phyloP scores from a whole-genome alignment of 345 rosid species.

The Populus nigra region DNA sequence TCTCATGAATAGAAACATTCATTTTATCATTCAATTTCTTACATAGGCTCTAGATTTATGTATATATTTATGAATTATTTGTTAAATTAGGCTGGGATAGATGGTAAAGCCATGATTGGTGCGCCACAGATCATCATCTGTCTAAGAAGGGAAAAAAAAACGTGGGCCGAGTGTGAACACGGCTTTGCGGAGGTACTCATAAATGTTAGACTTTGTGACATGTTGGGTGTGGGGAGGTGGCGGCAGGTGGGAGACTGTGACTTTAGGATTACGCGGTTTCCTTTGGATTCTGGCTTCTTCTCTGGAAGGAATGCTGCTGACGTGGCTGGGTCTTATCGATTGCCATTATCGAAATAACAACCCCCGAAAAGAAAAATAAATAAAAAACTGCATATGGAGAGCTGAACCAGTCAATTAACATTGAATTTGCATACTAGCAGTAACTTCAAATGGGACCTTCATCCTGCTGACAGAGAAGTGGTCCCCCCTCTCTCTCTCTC shows the following conservation, averaged over 20 bases:
- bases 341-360: too few relatives aligned
- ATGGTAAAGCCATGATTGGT: background rate
- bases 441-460: background rate
- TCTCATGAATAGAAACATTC: too few relatives aligned
- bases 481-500: too few relatives aligned
- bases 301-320: background rate
- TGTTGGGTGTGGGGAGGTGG: slow-evolving; percentile 11
- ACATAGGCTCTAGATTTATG: too few relatives aligned
- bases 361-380: too few relatives aligned
- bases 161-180: slow-evolving; percentile 36
- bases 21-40: too few relatives aligned
- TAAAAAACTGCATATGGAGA: too few relatives aligned
- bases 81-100: background rate
- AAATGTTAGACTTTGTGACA: background rate
- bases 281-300: slow-evolving; percentile 1
- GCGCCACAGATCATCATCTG: background rate
- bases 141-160: background rate
- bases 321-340: background rate
- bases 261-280: slow-evolving; percentile 6
- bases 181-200: background rate
- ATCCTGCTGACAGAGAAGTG: background rate
- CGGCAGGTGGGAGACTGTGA: slow-evolving; percentile 36
- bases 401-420: background rate
- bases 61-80: background rate
- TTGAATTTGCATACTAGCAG: background rate